Base-by-base conservation (phyloP, 495 filamentous ascomycete genomes). In the Neurospora sp. region DNA sequence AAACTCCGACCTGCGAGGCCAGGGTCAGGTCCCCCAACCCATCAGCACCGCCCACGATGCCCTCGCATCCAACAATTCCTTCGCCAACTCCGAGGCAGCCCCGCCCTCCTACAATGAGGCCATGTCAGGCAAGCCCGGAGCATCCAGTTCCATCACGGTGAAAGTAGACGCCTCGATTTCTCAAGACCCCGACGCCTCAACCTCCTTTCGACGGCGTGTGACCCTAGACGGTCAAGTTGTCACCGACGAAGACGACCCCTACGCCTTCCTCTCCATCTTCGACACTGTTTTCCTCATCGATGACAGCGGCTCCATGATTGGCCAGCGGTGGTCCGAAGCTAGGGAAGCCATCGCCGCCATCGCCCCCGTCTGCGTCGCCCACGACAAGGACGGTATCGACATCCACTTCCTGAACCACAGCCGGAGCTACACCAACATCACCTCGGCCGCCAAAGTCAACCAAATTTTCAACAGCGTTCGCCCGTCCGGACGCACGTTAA, bases 241-340 rank as follows among this genome's bases (percentile, higher is more conserved):
- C 71, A 74, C 74, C 0, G 77, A 76, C 0, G 53, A 73, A 11
- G 91, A 94, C 76, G 89, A 92, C 80, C 88, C 85, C 1, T 96
- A 93, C 79, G 86, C 89, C n/a, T 96, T 97, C 81, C 93, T 98
- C 37, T 75, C 76, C n/a, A 86, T 86, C 69, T 98, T 97, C 81
- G 93, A 98, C 85, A 98, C 94, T 39, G 81, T 95, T 71, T 96
- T 99, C 83, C 83, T 99, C 0, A 93, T 99, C 79, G 96, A 99
- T 79, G 96, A 99, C 86, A 93, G 91, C 68, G 88, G 90, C 39
- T 93, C 90, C 79, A 99, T 99, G 96, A 84, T 85, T n/a, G 93
- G 91, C 71, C 74, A 80, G 14, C 87, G 86, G 59, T 99, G 96
- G 96, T 80, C 82, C 22, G 93, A 97, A 81, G 92, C 92, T 39